Evolutionary conservation across 129 eudicot genomes (phyloP), one percentile per base, ranked within the genome.

Genomic region (Ambrosia trifida): DNA sequence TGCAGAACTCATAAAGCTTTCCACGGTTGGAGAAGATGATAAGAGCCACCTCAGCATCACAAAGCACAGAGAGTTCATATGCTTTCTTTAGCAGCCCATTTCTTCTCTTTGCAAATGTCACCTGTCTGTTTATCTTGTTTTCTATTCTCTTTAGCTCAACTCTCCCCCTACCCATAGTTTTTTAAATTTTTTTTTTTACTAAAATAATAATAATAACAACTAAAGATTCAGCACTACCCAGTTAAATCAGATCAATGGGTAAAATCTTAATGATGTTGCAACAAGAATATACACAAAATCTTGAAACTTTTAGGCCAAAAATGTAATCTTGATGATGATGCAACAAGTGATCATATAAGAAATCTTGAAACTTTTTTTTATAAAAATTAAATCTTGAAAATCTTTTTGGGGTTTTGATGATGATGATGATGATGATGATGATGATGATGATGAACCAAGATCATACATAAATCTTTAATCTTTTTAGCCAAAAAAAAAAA

Each of bases 31-130:
- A 92, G 78, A 92, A 92, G 84, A 92, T 89, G 28, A 92, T 82
- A 66, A 89, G 87, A 9, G 93, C 96, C 64, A 89, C 96, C 64
- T 89, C 91, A 58, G 96, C 96, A 89, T 89, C 96, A 82, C 96
- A 89, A 68, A 89, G 91, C 68, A 89, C 96, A 56, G 96, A 89
- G 41, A 89, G 91, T 72, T 89, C 96, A 80, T 83, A 89, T 4
- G 96, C 96, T 69, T 89, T 89, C 79, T 89, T 89, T 4, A 89
- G 40, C 53, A 78, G 68, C 50, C 82, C 82, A 71, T 78, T 78
- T 78, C 82, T 78, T 70, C 82, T 44, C 44, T 78, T 83, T 6
- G 86, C 83, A 72, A 83, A 83, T 46, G 86, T 83, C 43, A 83
- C 86, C 52, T 83, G 86, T 46, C 86, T 74, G 63, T 83, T 83